Base-by-base conservation (phyloP, 2,329 filamentous ascomycete genomes). In the Beauveria scarabaeidicola region DNA sequence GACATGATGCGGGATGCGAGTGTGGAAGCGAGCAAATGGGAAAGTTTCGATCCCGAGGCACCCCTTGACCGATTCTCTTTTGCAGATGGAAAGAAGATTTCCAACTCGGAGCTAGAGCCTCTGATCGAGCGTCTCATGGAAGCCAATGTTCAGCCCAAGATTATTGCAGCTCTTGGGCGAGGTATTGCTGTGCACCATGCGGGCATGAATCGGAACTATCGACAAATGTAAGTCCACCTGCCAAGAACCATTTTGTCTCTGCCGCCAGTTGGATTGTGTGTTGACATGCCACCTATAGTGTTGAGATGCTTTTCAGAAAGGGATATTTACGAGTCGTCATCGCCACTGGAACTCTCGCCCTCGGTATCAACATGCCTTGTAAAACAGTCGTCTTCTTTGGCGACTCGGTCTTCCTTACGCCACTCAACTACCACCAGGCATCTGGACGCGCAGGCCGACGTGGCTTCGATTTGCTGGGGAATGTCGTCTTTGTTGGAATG, bases 301-400 rank as follows among this genome's bases (percentile, higher is more conserved):
- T 90, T 1, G 88, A 91, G 67, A 87, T 89, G 61, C 73, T 91
- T 8, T 91, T 91, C 73, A 81, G 89, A 9, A 87, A 82, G 68
- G 87, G 88, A 0, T 91, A 82, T 67, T 71, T 92, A 44, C 80
- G 82, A 8, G 84, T 88, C 1, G 84, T 92, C 29, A 79, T 92
- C 27, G 88, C 89, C 0, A 92, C 89, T 1, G 89, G 88, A 1
- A 91, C 88, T 0, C 78, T 91, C 23, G 86, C 87, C 1, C 75
- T 92, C 5, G 89, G 89, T 75, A 88, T 93, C 74, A 93, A 90
- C 66, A 90, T 90, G 86, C 89, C 89, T 10, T 92, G 88, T 69
- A 90, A 89, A 69, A 93, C 89, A 1, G 88, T 91, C 0, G 83
- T 91, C 1, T 93, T 93, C 69, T 80, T 79, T 17, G 88, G 87